Conservation (phyloP, 2,329 filamentous ascomycete species). For the Capronia coronata region DNA sequence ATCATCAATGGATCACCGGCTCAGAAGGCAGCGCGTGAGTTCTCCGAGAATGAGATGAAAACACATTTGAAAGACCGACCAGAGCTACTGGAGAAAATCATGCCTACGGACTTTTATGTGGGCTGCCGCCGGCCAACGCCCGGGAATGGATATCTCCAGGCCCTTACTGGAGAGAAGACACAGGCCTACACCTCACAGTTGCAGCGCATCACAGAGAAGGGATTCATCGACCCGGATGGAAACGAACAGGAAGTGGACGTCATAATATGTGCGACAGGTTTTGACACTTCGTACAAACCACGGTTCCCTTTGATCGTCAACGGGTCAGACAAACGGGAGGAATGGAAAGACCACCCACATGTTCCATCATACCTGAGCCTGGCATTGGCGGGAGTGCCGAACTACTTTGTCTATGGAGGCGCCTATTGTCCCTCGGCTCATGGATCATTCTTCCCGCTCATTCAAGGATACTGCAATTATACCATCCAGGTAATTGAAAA, state of each 20-base stretch:
- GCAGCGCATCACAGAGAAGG: slow-evolving; percentile 18
- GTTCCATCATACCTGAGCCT: slow-evolving; percentile 24
- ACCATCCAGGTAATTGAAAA: slow-evolving; percentile 28
- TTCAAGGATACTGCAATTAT: slow-evolving; percentile 27
- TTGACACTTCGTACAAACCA: slow-evolving; percentile 25
- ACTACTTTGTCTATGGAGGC: slow-evolving; percentile 29
- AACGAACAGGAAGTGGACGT: slow-evolving; percentile 29
- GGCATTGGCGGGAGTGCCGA: slow-evolving; percentile 26
- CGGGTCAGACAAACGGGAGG: slow-evolving; percentile 12
- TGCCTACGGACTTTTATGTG: slow-evolving; percentile 27
- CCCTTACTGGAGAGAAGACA: slow-evolving; percentile 18
- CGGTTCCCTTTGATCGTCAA: slow-evolving; percentile 19
- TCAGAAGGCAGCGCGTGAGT: slow-evolving; percentile 14
- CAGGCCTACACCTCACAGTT: slow-evolving; percentile 10
- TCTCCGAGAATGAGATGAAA: slow-evolving; percentile 26
- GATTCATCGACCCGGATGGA: slow-evolving; percentile 20
- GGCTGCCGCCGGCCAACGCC: slow-evolving; percentile 29
- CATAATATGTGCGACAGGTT: slow-evolving; percentile 29
- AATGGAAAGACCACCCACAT: slow-evolving; percentile 18
- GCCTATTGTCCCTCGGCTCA: slow-evolving; percentile 30
- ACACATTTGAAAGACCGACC: slow-evolving; percentile 22
- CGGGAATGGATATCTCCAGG: slow-evolving; percentile 26
- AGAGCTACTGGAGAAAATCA: slow-evolving; percentile 26
- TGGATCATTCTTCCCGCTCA: slow-evolving; percentile 30
- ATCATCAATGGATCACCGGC: slow-evolving; percentile 15